Conservation (phyloP, 176 grass and related monocot genomes). For the Lolium rigidum region DNA sequence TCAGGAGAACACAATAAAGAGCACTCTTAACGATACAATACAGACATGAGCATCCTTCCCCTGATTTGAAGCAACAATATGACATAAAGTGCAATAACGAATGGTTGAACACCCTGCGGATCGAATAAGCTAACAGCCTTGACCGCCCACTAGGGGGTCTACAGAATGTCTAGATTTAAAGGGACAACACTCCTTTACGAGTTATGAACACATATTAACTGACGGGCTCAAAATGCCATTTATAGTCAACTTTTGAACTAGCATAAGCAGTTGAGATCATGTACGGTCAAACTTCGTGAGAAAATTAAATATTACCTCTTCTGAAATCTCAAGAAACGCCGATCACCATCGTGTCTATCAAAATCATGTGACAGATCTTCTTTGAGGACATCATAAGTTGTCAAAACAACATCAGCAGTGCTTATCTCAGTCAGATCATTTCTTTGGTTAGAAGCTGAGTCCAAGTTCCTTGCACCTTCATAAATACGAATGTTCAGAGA, state of each 20-base stretch:
- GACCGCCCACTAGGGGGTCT: neutral
- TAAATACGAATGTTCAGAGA: slow-evolving; percentile 92
- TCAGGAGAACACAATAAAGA: slow-evolving; percentile 7
- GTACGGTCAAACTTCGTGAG: neutral
- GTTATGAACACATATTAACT: slow-evolving; percentile 6
- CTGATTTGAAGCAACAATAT: neutral
- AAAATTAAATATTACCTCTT: slow-evolving; percentile 71
- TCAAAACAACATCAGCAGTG: slow-evolving; percentile 87
- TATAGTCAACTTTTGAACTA: slow-evolving; percentile 2
- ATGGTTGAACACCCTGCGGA: neutral
- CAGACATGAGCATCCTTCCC: neutral
- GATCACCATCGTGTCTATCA: slow-evolving; percentile 89
- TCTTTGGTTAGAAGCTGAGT: slow-evolving; percentile 46
- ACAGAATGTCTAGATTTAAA: too few relatives aligned
- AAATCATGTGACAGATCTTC: slow-evolving; percentile 98
- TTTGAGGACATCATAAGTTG: slow-evolving; percentile 96
- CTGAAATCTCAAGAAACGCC: slow-evolving; percentile 85
- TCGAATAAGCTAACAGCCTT: neutral
- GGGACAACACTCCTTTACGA: neutral
- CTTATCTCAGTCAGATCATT: slow-evolving; percentile 67
- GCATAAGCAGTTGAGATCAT: slow-evolving; percentile 24
- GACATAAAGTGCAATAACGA: neutral
- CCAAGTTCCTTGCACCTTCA: slow-evolving; percentile 89
- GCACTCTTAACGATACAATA: neutral
- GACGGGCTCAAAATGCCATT: neutral